Percentiles rank a stretch among this genome's conserved stretches.
Evolutionary conservation across 164 flowering plant species (phyloP).

Genomic region (Cinnamomum micranthum): DNA sequence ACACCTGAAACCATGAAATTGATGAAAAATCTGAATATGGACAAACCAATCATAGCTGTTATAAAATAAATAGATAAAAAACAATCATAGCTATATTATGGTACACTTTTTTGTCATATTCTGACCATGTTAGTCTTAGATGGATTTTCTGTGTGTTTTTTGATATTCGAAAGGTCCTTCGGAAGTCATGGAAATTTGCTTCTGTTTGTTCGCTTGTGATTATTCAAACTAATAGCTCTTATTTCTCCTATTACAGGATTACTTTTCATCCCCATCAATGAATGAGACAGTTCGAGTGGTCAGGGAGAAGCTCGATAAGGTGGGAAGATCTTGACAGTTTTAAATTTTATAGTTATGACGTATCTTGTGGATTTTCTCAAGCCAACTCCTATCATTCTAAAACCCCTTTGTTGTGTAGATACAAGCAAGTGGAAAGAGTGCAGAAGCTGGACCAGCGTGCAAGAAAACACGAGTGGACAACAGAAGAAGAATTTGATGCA

Average conservation of each 20-base stretch:
- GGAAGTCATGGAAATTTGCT: too few species aligned
- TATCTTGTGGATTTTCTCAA: neutral
- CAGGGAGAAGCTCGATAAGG: conserved; percentile 82
- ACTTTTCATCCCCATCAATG: conserved; percentile 81
- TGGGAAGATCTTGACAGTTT: conserved; percentile 14
- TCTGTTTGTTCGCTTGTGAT: too few species aligned
- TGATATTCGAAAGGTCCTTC: too few species aligned
- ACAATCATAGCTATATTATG: too few species aligned
- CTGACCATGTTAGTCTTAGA: too few species aligned
- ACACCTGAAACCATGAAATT: neutral
- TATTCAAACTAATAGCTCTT: neutral
- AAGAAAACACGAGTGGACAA: conserved; percentile 73
- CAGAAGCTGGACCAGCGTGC: conserved; percentile 40
- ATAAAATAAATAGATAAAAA: too few species aligned
- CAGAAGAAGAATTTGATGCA: conserved; percentile 63
- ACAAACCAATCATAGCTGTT: neutral
- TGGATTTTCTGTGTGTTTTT: too few species aligned
- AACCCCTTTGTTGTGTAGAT: conserved; percentile 33
- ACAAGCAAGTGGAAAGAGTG: conserved; percentile 49
- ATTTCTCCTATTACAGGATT: conserved; percentile 41
- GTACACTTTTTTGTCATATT: too few species aligned
- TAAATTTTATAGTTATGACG: neutral
- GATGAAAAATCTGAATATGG: neutral
- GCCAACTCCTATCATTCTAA: neutral
- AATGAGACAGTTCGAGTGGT: conserved; percentile 72